These are phyloP conservation scores for Pseudocercospora macadamiae DNA, from an alignment of 2,329 filamentous ascomycete species.

Conservation along the genomic window DNA sequence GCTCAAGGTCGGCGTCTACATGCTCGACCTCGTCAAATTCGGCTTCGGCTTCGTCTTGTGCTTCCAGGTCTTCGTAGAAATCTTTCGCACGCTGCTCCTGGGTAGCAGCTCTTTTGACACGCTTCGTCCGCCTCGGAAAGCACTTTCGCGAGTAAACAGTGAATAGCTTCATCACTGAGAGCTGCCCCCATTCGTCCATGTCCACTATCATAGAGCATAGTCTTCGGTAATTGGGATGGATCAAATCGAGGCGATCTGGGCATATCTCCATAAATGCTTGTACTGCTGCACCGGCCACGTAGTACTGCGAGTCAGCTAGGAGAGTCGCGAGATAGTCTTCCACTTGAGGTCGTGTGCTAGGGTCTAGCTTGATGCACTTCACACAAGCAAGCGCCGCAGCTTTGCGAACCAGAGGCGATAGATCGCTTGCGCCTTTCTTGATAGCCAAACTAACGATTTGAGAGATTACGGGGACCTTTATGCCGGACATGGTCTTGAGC, in stretches of 20 bases:
- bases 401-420: conserved; percentile 92
- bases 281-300: conserved; percentile 92
- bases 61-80: conserved; percentile 75
- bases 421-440: conserved; percentile 89
- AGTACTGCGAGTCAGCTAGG: conserved; percentile 90
- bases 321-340: conserved; percentile 78
- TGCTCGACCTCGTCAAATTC: conserved; percentile 61
- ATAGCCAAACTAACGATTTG: conserved; percentile 96
- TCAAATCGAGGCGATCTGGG: conserved; percentile 80
- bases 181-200: conserved; percentile 98
- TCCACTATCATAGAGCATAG: conserved; percentile 90
- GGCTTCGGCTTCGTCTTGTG: conserved; percentile 49
- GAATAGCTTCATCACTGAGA: conserved; percentile 81
- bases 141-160: conserved; percentile 82
- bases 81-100: conserved; percentile 51
- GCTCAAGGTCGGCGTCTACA: conserved; percentile 78
- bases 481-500: conserved; percentile 94
- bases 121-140: conserved; percentile 72
- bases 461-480: conserved; percentile 94
- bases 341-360: conserved; percentile 79
- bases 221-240: conserved; percentile 85
- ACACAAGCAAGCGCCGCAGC: conserved; percentile 91
- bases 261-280: conserved; percentile 87
- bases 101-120: conserved; percentile 55
- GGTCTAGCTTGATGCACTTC: conserved; percentile 92